These are phyloP conservation scores for Globisporangium megalacanthum DNA, from an alignment of 352 stramenopile genomes.

Conservation along the genomic window DNA sequence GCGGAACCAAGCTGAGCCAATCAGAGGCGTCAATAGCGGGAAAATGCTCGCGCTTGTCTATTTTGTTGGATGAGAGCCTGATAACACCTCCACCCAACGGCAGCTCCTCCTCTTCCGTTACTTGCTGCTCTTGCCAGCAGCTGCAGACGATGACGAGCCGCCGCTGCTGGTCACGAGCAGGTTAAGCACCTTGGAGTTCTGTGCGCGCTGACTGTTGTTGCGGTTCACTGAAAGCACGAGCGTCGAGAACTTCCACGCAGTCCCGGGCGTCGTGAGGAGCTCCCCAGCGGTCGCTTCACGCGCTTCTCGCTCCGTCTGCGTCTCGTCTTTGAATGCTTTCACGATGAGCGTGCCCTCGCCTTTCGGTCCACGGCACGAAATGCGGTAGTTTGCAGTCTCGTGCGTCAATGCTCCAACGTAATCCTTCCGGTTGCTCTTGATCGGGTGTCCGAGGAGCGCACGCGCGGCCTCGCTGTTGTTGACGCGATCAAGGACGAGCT, in stretches of 20 bases:
- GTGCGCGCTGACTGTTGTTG: slow-evolving; percentile 46
- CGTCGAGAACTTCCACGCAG: slow-evolving; percentile 73
- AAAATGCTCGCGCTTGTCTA: slow-evolving; percentile 3
- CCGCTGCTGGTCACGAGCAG: slow-evolving; percentile 19
- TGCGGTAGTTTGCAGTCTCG: slow-evolving; percentile 61
- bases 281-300: slow-evolving; percentile 1
- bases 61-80: slow-evolving; percentile 1
- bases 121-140: not conserved
- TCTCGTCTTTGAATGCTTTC: slow-evolving; percentile 62
- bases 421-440: slow-evolving; percentile 67
- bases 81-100: too few relatives aligned
- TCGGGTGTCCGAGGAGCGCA: slow-evolving; percentile 52
- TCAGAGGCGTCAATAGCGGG: not conserved
- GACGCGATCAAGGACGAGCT: slow-evolving; percentile 65
- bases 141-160: not conserved
- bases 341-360: slow-evolving; percentile 67
- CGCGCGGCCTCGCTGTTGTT: slow-evolving; percentile 67
- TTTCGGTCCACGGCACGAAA: slow-evolving; percentile 57
- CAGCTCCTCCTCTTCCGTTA: too few relatives aligned
- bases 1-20: too few relatives aligned
- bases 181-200: slow-evolving; percentile 66
- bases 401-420: slow-evolving; percentile 61
- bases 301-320: slow-evolving; percentile 13
- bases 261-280: slow-evolving; percentile 57
- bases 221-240: slow-evolving; percentile 56